Conservation (phyloP, 345 rosid species). For the Sisymbrium altissimum region DNA sequence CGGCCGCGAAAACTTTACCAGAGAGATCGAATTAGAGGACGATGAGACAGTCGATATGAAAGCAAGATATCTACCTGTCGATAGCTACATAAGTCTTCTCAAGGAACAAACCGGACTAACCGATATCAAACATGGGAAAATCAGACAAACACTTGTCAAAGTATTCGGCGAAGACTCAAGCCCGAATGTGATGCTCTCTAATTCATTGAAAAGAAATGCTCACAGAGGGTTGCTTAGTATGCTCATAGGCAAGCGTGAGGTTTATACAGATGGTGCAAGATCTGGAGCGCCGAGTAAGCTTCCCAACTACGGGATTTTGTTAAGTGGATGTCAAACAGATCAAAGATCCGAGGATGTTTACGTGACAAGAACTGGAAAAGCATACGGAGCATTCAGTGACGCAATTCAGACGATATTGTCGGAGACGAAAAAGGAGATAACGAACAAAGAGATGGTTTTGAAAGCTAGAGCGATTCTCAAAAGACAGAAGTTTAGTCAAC, state of each 20-base stretch:
- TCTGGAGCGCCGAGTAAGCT: slow-evolving; percentile 8
- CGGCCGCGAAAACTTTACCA: neutral
- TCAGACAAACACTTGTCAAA: slow-evolving; percentile 17
- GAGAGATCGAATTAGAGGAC: neutral
- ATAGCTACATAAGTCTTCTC: slow-evolving; percentile 19
- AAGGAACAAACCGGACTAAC: slow-evolving; percentile 19
- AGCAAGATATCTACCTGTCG: slow-evolving; percentile 10
- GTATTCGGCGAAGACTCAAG: slow-evolving; percentile 25
- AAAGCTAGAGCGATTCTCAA: slow-evolving; percentile 44
- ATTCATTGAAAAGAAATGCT: neutral
- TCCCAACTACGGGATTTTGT: slow-evolving; percentile 12
- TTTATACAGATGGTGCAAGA: neutral
- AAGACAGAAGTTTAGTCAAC: slow-evolving; percentile 45
- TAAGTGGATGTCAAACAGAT: slow-evolving; percentile 35
- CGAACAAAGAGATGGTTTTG: slow-evolving; percentile 28
- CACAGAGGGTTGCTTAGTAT: neutral
- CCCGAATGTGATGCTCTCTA: neutral
- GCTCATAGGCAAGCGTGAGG: neutral
- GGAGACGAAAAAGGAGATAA: neutral
- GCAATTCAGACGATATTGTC: slow-evolving; percentile 36
- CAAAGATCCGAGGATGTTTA: slow-evolving; percentile 29
- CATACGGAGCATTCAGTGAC: slow-evolving; percentile 31
- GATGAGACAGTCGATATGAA: slow-evolving; percentile 12
- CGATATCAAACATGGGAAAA: neutral
- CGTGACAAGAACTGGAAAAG: slow-evolving; percentile 19